These are phyloP conservation scores for Gastrodia elata DNA, from an alignment of 106 monocot genomes.

Conservation along the genomic window DNA sequence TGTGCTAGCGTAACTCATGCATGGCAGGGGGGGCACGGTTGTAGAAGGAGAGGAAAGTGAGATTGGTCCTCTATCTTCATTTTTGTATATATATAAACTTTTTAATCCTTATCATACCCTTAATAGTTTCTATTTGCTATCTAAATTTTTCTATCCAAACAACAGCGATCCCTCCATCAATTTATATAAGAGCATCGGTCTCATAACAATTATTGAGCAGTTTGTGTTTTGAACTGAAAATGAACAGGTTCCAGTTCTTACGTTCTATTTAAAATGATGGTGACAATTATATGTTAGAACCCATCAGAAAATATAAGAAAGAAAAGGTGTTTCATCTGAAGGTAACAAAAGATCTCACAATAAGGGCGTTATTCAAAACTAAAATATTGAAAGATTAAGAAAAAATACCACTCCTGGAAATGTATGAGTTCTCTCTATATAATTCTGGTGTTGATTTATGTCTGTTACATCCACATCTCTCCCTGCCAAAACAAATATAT, in stretches of 20 bases:
- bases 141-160: too few species aligned
- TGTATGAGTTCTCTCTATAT: conserved; percentile 10
- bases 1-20: too few species aligned
- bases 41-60: too few species aligned
- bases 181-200: too few species aligned
- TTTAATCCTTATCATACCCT: too few species aligned
- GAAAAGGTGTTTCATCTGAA: neutral
- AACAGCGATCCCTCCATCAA: too few species aligned
- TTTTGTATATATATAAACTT: too few species aligned
- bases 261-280: neutral
- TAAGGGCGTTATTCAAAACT: neutral
- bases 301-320: neutral
- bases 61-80: too few species aligned
- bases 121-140: too few species aligned
- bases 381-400: neutral
- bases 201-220: neutral
- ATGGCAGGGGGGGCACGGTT: too few species aligned
- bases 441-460: neutral
- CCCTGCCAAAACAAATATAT: neutral
- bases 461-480: conserved; percentile 1
- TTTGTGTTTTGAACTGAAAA: neutral
- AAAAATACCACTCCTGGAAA: conserved; percentile 9
- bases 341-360: neutral
- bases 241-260: neutral
- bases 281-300: neutral